Evolutionary conservation across 352 stramenopile genomes (phyloP).

Genomic region (Phytophthora pisi): DNA sequence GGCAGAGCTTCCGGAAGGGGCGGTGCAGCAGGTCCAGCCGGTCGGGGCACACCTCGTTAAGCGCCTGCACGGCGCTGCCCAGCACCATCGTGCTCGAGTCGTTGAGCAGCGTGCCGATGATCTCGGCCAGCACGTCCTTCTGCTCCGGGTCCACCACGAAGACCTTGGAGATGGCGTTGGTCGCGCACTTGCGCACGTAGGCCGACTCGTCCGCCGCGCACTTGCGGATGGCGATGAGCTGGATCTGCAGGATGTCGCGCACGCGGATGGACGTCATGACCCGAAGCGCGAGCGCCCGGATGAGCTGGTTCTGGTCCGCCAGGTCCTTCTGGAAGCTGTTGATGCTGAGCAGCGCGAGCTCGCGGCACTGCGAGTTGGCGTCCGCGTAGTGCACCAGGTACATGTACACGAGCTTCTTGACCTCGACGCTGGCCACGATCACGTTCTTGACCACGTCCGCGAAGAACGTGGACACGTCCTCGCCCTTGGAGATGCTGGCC

Average conservation of each 20-base stretch:
- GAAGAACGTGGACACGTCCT: conserved; percentile 98
- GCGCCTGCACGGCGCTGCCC: conserved; percentile 93
- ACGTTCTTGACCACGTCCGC: conserved; percentile 97
- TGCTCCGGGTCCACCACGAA: conserved; percentile 89
- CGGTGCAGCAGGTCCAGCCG: conserved; percentile 95
- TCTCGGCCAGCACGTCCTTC: conserved; percentile 90
- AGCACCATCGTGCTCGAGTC: conserved; percentile 98
- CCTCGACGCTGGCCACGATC: conserved; percentile 94
- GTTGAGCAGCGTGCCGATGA: conserved; percentile 94
- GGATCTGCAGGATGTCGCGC: conserved; percentile 98
- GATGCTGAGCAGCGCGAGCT: conserved; percentile 97
- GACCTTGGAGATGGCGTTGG: conserved; percentile 97
- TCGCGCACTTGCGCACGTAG: conserved; percentile 98
- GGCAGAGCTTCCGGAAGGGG: conserved; percentile 97
- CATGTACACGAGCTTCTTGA: conserved; percentile 99
- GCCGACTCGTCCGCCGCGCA: conserved; percentile 92
- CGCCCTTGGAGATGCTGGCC: conserved; percentile 96
- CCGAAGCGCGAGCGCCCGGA: conserved; percentile 92
- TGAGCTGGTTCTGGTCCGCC: conserved; percentile 94
- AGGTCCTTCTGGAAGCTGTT: conserved; percentile 99
- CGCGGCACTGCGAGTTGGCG: conserved; percentile 93
- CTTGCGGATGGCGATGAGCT: conserved; percentile 96
- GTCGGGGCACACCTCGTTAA: conserved; percentile 96
- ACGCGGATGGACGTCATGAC: conserved; percentile 98
- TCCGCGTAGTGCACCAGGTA: conserved; percentile 99